Percentiles rank a stretch among this genome's conserved stretches.
These are phyloP conservation scores for Penicillium sp. DNA, from an alignment of 2,329 filamentous ascomycete species.

Conservation along the genomic window DNA sequence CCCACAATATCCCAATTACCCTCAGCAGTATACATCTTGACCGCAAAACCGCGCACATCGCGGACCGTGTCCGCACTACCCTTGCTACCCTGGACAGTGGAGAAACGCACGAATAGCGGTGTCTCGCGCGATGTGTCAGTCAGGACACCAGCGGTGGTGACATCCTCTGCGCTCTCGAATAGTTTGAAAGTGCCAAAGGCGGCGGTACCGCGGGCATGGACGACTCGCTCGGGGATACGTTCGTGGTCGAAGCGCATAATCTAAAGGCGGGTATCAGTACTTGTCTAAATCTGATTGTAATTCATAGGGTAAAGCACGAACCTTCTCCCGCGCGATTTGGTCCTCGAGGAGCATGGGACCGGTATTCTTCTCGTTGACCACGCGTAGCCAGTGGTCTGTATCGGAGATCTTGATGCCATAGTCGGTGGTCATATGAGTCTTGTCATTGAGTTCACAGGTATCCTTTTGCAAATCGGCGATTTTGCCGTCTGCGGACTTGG, in stretches of 20 bases:
- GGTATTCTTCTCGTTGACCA: slow-evolving; percentile 62
- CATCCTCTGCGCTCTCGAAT: slow-evolving; percentile 63
- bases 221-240: slow-evolving; percentile 68
- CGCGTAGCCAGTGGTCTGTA: slow-evolving; percentile 76
- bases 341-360: slow-evolving; percentile 74
- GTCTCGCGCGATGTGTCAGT: slow-evolving; percentile 70
- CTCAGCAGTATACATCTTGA: slow-evolving; percentile 77
- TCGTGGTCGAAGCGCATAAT: slow-evolving; percentile 72
- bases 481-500: slow-evolving; percentile 48
- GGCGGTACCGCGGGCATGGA: slow-evolving; percentile 66
- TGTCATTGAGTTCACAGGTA: slow-evolving; percentile 60
- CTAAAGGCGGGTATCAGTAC: slow-evolving; percentile 23
- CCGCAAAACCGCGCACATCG: slow-evolving; percentile 78
- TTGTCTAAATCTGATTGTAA: background rate
- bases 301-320: slow-evolving; percentile 33
- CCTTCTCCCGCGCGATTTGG: slow-evolving; percentile 71
- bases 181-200: slow-evolving; percentile 70
- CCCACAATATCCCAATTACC: slow-evolving; percentile 65
- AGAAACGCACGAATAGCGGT: slow-evolving; percentile 71
- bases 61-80: slow-evolving; percentile 79
- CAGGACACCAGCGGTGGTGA: slow-evolving; percentile 65
- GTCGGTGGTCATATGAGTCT: slow-evolving; percentile 71
- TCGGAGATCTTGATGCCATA: slow-evolving; percentile 73
- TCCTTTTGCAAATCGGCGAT: slow-evolving; percentile 61
- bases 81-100: slow-evolving; percentile 72